Conservation (phyloP, 2,329 filamentous ascomycete genomes). For the Colletotrichum theobromicola region DNA sequence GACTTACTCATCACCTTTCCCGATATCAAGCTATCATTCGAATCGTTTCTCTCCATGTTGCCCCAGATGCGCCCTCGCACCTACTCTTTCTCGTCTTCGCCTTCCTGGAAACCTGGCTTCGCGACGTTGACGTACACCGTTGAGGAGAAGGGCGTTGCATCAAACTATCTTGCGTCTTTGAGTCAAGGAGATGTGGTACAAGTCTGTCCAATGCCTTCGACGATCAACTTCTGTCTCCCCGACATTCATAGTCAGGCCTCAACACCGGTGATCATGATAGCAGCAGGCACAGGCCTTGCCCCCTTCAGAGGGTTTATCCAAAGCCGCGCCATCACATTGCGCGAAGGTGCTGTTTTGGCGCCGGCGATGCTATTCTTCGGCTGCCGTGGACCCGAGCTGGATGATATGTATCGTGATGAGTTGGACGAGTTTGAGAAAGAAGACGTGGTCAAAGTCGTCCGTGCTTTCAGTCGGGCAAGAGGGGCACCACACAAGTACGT, state of each 20-base stretch:
- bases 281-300: slow-evolving; percentile 61
- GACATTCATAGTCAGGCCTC: slow-evolving; percentile 37
- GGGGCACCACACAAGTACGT: slow-evolving; percentile 23
- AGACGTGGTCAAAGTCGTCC: slow-evolving; percentile 65
- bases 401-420: slow-evolving; percentile 66
- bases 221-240: slow-evolving; percentile 53
- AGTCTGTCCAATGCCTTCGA: slow-evolving; percentile 41
- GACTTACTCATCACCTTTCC: background rate
- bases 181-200: slow-evolving; percentile 32
- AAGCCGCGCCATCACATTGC: slow-evolving; percentile 52
- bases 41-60: background rate
- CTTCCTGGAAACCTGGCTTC: slow-evolving; percentile 60
- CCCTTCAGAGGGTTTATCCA: slow-evolving; percentile 69
- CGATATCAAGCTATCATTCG: background rate
- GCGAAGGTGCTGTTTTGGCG: slow-evolving; percentile 49
- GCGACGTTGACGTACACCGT: slow-evolving; percentile 74
- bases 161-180: slow-evolving; percentile 54
- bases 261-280: slow-evolving; percentile 57
- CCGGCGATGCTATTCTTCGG: slow-evolving; percentile 71
- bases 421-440: slow-evolving; percentile 62
- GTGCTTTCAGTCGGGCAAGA: slow-evolving; percentile 59
- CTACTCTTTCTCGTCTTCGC: slow-evolving; percentile 74
- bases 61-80: background rate
- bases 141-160: slow-evolving; percentile 62
- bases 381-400: slow-evolving; percentile 58